Base-by-base conservation (phyloP, 176 grass and related monocot genomes). In the Hyparrhenia diplandra region DNA sequence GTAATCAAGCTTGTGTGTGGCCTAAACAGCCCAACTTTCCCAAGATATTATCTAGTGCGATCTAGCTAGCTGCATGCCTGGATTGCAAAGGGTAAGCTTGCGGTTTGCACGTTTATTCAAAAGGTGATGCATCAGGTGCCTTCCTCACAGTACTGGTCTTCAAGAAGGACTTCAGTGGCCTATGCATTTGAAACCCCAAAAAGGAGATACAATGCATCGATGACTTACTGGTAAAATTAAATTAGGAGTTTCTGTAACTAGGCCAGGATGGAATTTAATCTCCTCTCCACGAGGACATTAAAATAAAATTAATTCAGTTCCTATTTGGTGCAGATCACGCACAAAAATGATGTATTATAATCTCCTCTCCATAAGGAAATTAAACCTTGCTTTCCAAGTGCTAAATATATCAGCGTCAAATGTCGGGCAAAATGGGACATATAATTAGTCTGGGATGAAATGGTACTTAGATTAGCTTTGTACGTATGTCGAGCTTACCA, bases 121-220 rank as follows among this genome's bases (percentile, higher is more conserved):
- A 67, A 79, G n/a, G 43, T 18, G 57, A 13, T 13, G 70, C 49
- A 86, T 68, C 78, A 28, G 47, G 49, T 75, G 36, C 71, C 12
- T 69, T 69, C 71, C 71, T 39, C 85, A 75, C 47, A 75, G 1
- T 42, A 12, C 51, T 5, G 1, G 30, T 8, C 68, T n/a, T n/a
- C n/a, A n/a, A n/a, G 43, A 37, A 65, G 49, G 49, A 81, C 29
- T 67, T 54, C 49, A 54, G 49, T 21, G 16, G 6, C 49, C 49
- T 6, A 7, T 54, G 49, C 49, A n/a, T n/a, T n/a, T n/a, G 52
- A 21, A 54, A 21, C 2, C 49, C 18, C 18, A 21, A 54, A 49
- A 21, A 54, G 7, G 49, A 54, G 49, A 54, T 54, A 21, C 18
- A 34, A 6, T 13, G 5, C 20, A 8, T 12, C 2, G 9, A 77